Base-by-base conservation (phyloP, 495 filamentous ascomycete species). In the Chaetomium tenue region DNA sequence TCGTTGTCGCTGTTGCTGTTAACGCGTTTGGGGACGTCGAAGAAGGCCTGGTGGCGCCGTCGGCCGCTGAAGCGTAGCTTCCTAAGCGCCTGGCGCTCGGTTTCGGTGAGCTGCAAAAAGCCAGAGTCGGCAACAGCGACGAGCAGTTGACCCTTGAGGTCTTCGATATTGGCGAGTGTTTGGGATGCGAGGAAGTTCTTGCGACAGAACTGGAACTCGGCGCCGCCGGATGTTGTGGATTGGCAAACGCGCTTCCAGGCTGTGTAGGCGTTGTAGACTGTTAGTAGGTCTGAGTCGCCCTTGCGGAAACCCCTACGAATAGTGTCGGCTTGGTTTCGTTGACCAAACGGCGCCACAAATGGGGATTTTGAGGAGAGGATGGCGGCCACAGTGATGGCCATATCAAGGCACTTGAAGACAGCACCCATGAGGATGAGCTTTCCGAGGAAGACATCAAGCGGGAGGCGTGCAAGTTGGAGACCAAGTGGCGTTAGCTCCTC, bases 281-380 rank as follows among this genome's bases (percentile, higher is more conserved):
- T 97, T 15, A 97, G 77, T 0, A 97, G 81, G 74, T 98, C 94
- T 7, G 94, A 98, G 73, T 95, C 90, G 42, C 91, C 90, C 75
- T 86, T 85, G 67, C 87, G 89, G 79, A 96, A 97, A 2, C 84
- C 87, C 18, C 88, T 78, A 16, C 91, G 82, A 5, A 89, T 89
- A 9, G 83, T 78, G 63, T 97, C 89, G 23, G 92, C 91, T 69
- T 94, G 91, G 20, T 82, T 82, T 55, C 88, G 87, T 18, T 91
- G 88, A 1, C 91, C 92, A 71, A 96, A 89, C 0, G 93, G 87
- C 23, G 89, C 88, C 3, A 90, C 81, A 70, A 98, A 98, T 0
- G 93, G 94, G 1, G 92, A 96, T 74, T 97, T 98, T 20, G 92
- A 95, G 2, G 92, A 95, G 16, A 98, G 74, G 50, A 96, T 91